These are phyloP conservation scores for Mycogone perniciosa DNA, from an alignment of 2,329 filamentous ascomycete genomes.

Conservation along the genomic window DNA sequence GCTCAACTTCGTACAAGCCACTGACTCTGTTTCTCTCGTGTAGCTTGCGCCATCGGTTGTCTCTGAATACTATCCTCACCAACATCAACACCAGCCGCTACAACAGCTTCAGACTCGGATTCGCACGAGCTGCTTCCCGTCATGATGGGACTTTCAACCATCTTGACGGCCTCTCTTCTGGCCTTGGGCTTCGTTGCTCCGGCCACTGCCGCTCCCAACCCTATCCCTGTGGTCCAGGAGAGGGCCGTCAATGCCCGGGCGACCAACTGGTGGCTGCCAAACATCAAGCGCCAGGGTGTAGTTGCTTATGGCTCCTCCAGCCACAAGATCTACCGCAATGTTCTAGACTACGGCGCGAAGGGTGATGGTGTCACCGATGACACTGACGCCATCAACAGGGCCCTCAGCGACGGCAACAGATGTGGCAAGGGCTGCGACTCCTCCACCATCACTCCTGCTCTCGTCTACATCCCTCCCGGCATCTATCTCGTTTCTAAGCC, in stretches of 20 bases:
- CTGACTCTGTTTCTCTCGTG: conserved; percentile 6
- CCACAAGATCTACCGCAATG: conserved; percentile 73
- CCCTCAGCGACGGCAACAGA: conserved; percentile 69
- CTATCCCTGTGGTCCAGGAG: conserved; percentile 14
- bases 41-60: conserved; percentile 5
- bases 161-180: conserved; percentile 37
- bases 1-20: background rate
- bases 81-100: background rate
- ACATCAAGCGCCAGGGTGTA: conserved; percentile 61
- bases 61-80: background rate
- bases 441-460: conserved; percentile 71
- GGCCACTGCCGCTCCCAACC: conserved; percentile 22
- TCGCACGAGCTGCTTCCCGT: conserved; percentile 18
- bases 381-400: conserved; percentile 79
- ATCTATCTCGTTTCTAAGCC: conserved; percentile 77
- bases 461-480: conserved; percentile 88
- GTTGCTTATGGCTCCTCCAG: conserved; percentile 48
- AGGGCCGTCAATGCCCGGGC: conserved; percentile 20
- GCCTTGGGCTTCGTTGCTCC: conserved; percentile 34
- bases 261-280: conserved; percentile 64
- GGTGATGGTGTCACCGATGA: conserved; percentile 70
- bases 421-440: conserved; percentile 81
- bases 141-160: conserved; percentile 41
- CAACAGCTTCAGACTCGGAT: conserved; percentile 2
- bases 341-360: conserved; percentile 67